Evolutionary conservation across 768 basidiomycete species (phyloP), one percentile per base, ranked within the genome.

Genomic region (Nidularia pulvinata): DNA sequence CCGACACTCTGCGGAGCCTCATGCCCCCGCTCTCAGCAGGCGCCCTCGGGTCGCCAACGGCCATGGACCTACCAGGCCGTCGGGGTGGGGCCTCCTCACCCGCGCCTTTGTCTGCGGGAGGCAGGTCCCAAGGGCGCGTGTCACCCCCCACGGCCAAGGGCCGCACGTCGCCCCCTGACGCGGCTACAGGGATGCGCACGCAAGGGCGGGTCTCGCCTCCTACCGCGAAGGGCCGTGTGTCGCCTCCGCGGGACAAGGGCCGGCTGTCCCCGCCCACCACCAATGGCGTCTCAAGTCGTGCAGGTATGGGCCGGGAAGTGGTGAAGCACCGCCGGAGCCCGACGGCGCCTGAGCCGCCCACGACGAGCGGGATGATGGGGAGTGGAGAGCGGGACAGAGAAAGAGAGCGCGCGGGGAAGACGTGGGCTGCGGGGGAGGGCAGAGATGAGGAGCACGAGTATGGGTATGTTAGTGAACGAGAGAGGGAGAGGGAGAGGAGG

Each of bases 1-100:
- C 90, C 0, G 90, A 93, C 57, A 91, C 90, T 0, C 70, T 91
- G 32, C 87, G 86, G 10, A 63, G 59, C 33, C 45, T 80, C 75
- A 73, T 19, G 19, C 19, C 74, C 16, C 69, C 70, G 14, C 69
- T 70, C 7, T 46, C 69, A 34, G 63, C 59, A n/a, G 47, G 57
- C 3, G 57, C 49, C 19, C 55, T 68, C 22, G 65, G 72, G n/a
- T 80, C 81, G 7, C 87, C 88, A 1, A 86, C 87, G 1, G 76
- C 77, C 4, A 73, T 83, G 19, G 81, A 85, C 22, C 53, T 59
- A 6, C 59, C 60, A 1, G 19, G 19, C 19, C 19, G 19, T 19
- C 19, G 19, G 19, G 19, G 19, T 19, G 19, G 19, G 19, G 19
- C 19, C 19, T 19, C 19, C 19, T 19, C 19, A 19, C 19, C 19